Conservation (phyloP, 176 grass and related monocot genomes). For the Triticum timopheevii region DNA sequence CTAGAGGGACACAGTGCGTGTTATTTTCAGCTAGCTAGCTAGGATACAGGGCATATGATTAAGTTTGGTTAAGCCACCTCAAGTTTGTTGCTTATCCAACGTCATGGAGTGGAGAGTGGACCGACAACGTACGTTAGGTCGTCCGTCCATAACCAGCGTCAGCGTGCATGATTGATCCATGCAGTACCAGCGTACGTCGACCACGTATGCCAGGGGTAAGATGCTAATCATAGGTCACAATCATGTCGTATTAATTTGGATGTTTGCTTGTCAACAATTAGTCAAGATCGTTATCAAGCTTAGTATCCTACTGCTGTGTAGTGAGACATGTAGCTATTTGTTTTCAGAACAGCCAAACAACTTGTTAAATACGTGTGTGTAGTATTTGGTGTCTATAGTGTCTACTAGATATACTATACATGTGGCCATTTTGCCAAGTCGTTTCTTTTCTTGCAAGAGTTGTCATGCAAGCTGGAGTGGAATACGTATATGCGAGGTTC, state of each 20-base stretch:
- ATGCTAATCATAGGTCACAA: not conserved
- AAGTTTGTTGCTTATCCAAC: conserved; percentile 25
- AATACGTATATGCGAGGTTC: too few relatives aligned
- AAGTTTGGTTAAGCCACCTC: not conserved
- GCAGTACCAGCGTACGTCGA: not conserved
- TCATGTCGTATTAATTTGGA: not conserved
- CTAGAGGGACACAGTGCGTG: too few relatives aligned
- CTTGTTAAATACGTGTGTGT: not conserved
- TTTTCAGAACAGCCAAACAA: not conserved
- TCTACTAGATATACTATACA: too few relatives aligned
- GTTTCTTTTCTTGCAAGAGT: too few relatives aligned
- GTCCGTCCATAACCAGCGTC: not conserved
- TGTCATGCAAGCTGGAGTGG: too few relatives aligned
- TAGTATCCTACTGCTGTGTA: not conserved
- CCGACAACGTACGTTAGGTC: not conserved
- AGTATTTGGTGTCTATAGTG: too few relatives aligned
- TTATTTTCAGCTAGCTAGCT: not conserved
- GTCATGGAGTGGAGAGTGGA: not conserved
- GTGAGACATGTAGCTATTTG: not conserved
- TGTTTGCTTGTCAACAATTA: not conserved
- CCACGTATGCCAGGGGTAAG: not conserved
- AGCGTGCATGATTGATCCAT: not conserved
- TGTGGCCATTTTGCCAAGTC: too few relatives aligned
- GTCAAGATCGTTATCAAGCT: not conserved
- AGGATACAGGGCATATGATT: not conserved